Base-by-base conservation (phyloP, 2,329 filamentous ascomycete species). In the Rugonectria rugulosa region DNA sequence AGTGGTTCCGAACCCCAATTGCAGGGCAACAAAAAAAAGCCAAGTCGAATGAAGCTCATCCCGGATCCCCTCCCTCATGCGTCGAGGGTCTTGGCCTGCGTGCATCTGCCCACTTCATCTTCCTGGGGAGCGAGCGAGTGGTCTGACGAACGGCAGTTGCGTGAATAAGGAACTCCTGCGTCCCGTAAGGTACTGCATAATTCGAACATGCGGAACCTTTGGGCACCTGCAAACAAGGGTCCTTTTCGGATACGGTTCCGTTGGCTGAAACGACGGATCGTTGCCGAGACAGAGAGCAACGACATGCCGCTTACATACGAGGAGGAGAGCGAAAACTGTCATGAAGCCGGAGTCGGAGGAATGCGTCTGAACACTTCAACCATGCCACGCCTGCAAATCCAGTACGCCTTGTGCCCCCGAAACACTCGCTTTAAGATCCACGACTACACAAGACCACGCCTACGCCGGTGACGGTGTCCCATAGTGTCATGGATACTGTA, bases 291-390 rank as follows among this genome's bases (percentile, higher is more conserved):
- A 27, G 36, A 12, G 12, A 26, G 14, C 6, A 26, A 8, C 14
- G 9, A 2, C 9, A 26, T 29, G 7, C 9, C n/a, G 27, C 36
- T n/a, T 49, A 20, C 26, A 12, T 15, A 3, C n/a, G 31, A 6
- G 34, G 34, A 20, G 36, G 20, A 31, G 29, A 32, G n/a, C 36
- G 46, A 49, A 49, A 49, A 49, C 9, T 15, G 17, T 15, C 15
- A 15, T 32, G 4, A 15, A 8, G 26, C 37, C 46, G 46, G 26
- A 31, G 36, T 50, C 37, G 46, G 46, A 50, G 37, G 24, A 36
- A 19, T 27, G n/a, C 6, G 24, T 6, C 11, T 11, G 6, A 27
- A 7, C 24, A 27, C 11, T n/a, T n/a, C n/a, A n/a, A n/a, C n/a
- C n/a, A n/a, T n/a, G n/a, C n/a, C n/a, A n/a, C n/a, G n/a, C n/a